Evolutionary conservation across 768 basidiomycete species (phyloP).

Genomic region (Polyporus arcularius): DNA sequence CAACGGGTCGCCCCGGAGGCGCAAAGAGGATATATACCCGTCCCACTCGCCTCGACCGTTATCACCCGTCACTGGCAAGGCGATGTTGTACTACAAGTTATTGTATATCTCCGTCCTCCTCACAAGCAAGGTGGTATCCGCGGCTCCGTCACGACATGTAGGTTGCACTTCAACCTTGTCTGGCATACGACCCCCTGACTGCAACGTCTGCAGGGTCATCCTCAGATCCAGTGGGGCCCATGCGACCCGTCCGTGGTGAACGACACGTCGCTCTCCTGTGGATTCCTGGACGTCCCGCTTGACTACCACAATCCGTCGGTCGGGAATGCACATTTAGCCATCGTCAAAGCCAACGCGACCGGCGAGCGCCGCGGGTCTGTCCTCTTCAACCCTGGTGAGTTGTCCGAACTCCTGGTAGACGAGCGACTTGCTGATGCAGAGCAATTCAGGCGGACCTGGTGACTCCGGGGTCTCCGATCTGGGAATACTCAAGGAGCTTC

Average conservation of each 20-base stretch:
- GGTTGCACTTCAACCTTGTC: too few relatives aligned
- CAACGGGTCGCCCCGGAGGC: too few relatives aligned
- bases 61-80: too few relatives aligned
- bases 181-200: too few relatives aligned
- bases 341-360: neutral
- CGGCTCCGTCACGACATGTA: too few relatives aligned
- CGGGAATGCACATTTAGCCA: neutral
- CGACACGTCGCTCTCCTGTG: neutral
- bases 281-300: neutral
- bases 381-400: slow-evolving; percentile 3
- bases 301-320: neutral
- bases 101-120: too few relatives aligned
- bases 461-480: neutral
- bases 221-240: neutral
- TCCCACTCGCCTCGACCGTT: too few relatives aligned
- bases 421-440: neutral
- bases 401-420: too few relatives aligned
- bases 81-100: too few relatives aligned
- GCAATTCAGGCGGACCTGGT: neutral
- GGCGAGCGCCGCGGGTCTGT: slow-evolving; percentile 1
- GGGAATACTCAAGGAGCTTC: neutral
- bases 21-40: too few relatives aligned
- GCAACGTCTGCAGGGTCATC: neutral
- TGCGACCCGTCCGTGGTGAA: neutral
- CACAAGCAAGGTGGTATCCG: too few relatives aligned